A percentile compares a stretch with the other conserved stretches of the same genome.
Evolutionary conservation across 352 stramenopile species (phyloP).

Genomic region (Phytophthora vignae): DNA sequence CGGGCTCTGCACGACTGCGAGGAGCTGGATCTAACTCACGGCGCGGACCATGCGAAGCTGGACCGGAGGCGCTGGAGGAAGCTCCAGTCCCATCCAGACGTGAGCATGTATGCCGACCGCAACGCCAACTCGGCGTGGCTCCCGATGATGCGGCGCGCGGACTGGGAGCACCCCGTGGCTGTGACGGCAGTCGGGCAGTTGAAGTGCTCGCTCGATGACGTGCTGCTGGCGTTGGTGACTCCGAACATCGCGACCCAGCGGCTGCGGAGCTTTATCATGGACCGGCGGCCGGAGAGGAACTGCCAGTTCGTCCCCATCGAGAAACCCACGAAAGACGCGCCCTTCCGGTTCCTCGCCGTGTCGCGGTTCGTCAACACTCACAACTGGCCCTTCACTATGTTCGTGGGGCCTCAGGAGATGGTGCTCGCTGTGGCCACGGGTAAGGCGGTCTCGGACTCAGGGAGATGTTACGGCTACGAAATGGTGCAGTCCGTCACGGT

Average conservation of each 20-base stretch:
- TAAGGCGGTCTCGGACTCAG: constrained; percentile 12
- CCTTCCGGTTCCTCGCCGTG: constrained; percentile 23
- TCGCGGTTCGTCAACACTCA: constrained; percentile 24
- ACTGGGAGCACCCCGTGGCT: constrained; percentile 28
- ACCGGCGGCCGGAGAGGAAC: constrained; percentile 19
- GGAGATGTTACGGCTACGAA: constrained; percentile 31
- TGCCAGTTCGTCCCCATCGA: constrained; percentile 16
- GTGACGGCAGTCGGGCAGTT: constrained; percentile 25
- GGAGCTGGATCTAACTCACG: constrained; percentile 10
- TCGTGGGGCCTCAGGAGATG: constrained; percentile 26
- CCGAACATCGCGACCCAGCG: constrained; percentile 25
- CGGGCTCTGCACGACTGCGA: constrained; percentile 27
- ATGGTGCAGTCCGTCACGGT: constrained; percentile 31
- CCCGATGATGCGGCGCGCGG: constrained; percentile 18
- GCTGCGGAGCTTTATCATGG: constrained; percentile 20
- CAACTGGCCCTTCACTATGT: constrained; percentile 29
- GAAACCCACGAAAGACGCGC: constrained; percentile 1
- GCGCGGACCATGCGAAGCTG: constrained; percentile 12
- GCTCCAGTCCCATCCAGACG: constrained; percentile 21
- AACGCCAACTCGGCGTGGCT: constrained; percentile 29
- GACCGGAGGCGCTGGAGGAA: constrained; percentile 33
- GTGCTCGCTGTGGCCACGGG: constrained; percentile 21
- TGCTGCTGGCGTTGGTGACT: constrained; percentile 19
- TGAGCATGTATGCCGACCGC: constrained; percentile 34
- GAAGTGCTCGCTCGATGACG: constrained; percentile 27